Percentiles rank a stretch among this genome's conserved stretches.
Conservation (phyloP, 495 filamentous ascomycete genomes). For the Penicillium angulare region DNA sequence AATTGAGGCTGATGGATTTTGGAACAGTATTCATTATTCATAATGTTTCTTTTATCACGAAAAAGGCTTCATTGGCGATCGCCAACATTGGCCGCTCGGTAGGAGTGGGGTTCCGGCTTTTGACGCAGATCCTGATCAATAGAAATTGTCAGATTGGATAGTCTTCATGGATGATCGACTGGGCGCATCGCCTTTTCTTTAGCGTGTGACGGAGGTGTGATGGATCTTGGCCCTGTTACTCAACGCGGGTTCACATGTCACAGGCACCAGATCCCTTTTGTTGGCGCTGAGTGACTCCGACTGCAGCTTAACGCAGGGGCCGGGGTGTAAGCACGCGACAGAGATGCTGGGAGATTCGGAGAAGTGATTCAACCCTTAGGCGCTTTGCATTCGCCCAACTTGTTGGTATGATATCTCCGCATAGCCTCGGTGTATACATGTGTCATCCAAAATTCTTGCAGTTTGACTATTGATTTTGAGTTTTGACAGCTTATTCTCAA, state of each 20-base stretch:
- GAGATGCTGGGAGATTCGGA: too few relatives aligned
- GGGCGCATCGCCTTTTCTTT: not conserved
- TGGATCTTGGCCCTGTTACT: not conserved
- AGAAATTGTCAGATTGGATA: constrained; percentile 3
- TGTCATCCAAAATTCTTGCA: too few relatives aligned
- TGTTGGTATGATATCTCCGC: too few relatives aligned
- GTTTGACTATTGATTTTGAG: too few relatives aligned
- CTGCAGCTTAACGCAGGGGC: constrained; percentile 6
- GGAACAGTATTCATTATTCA: not conserved
- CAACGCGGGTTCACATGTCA: constrained; percentile 7
- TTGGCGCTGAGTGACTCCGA: not conserved
- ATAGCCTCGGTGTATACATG: too few relatives aligned
- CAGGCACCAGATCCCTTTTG: not conserved
- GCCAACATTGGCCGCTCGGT: not conserved
- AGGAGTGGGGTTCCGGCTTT: not conserved
- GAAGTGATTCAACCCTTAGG: too few relatives aligned
- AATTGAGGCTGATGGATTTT: not conserved
- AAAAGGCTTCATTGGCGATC: not conserved
- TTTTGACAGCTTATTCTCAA: constrained; percentile 34
- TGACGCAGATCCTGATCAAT: not conserved
- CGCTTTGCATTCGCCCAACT: too few relatives aligned
- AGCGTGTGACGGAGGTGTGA: not conserved
- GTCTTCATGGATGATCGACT: not conserved
- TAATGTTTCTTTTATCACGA: not conserved
- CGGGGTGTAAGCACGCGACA: constrained; percentile 13